Base-by-base conservation (phyloP, 805 yeast genomes). In the Clavispora vitiphila region DNA sequence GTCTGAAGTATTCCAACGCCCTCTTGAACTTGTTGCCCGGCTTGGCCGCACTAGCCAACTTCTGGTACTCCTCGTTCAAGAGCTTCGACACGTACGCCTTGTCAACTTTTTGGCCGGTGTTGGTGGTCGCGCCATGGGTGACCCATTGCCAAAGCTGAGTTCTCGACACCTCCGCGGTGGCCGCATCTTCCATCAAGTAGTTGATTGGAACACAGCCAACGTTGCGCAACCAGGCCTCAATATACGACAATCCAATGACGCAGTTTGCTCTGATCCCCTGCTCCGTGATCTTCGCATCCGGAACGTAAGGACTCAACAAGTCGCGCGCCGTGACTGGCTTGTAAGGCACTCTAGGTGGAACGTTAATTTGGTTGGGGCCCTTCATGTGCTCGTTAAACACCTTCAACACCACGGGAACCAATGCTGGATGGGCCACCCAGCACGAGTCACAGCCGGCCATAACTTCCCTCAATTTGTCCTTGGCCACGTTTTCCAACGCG, bases 371-470 rank as follows among this genome's bases (percentile, higher is more conserved):
- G 69, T 85, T 85, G 50, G 90, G 86, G 29, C 91, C 86, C 51
- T 86, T 84, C 90, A 85, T 81, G 67, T 78, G 74, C 60, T 81
- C 77, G 59, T 80, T 76, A 67, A 85, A 85, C 16, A 84, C 85
- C 55, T 76, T 73, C 58, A 82, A 74, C 32, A 87, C 89, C 49
- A 84, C 77, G 14, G 82, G 75, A 20, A 85, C 86, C 60, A 85
- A 71, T 16, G 89, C 90, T 14, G 95, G 95, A 57, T 85, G 93
- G 12, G 91, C 91, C 58, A 85, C 85, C 95, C 95, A 85, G 44
- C 91, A 83, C 39, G 93, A 89, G 68, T 85, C 95, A 65, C 86
- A 88, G 37, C 93, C 93, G 41, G 84, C 82, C 38, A 71, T 64
- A 37, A 83, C 84, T 65, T 85, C 95, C 54, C 93, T 71, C 50